Conservation (phyloP, 1,139 yeast species). For the Debaryomycetaceae sp. region DNA sequence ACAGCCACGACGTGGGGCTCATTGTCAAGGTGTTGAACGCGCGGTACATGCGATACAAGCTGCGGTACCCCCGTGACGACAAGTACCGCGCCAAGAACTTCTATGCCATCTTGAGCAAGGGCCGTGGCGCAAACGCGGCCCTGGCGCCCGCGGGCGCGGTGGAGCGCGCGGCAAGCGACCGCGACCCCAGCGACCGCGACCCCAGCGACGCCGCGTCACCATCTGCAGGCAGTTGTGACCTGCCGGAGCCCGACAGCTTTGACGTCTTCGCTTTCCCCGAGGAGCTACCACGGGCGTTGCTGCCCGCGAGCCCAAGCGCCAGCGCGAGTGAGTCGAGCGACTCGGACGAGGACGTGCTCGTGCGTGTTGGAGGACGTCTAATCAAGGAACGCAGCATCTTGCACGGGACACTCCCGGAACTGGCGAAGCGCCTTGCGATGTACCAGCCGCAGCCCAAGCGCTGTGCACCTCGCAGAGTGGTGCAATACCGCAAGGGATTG, state of each 20-base stretch:
- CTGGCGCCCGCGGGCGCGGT: slow-evolving; percentile 1
- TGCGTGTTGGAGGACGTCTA: slow-evolving; percentile 31
- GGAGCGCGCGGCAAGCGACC: neutral
- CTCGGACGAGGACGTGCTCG: slow-evolving; percentile 14
- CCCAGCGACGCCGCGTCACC: too few species aligned
- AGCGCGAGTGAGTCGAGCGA: too few species aligned
- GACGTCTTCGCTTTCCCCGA: too few species aligned
- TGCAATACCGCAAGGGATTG: slow-evolving; percentile 30
- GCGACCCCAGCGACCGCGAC: too few species aligned
- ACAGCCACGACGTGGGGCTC: slow-evolving; percentile 27
- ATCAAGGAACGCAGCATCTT: slow-evolving; percentile 27
- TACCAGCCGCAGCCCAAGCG: slow-evolving; percentile 15
- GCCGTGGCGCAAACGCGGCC: slow-evolving; percentile 11
- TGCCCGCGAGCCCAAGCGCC: too few species aligned
- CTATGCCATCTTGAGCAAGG: slow-evolving; percentile 32
- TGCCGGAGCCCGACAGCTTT: too few species aligned
- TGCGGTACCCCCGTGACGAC: slow-evolving; percentile 35
- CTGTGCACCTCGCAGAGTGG: slow-evolving; percentile 6
- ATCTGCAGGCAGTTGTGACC: too few species aligned
- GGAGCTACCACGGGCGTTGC: too few species aligned
- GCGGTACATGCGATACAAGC: slow-evolving; percentile 29
- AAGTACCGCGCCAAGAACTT: slow-evolving; percentile 37
- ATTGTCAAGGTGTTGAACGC: slow-evolving; percentile 35
- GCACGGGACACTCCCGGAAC: slow-evolving; percentile 37
- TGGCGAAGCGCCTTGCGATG: slow-evolving; percentile 30